phyloP scores from a whole-genome alignment of 1,284 basidiomycete genomes.

The Calocybe gambosa region DNA sequence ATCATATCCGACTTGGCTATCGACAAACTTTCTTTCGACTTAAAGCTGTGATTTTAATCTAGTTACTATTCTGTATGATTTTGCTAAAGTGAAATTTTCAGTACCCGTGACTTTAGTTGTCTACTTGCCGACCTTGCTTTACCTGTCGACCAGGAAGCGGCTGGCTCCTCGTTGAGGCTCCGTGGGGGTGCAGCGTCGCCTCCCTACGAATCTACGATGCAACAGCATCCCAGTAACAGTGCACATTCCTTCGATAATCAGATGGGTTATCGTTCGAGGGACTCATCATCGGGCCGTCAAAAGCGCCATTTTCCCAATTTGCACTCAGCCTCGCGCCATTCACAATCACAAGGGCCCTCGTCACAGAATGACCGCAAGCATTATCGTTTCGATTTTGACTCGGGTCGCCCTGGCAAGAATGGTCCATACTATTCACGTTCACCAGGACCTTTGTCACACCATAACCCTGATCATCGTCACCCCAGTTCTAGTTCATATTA shows the following conservation, averaged over 20 bases:
- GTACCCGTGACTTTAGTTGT: slow-evolving; percentile 18
- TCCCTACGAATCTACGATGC: no score
- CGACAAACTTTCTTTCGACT: slow-evolving; percentile 12
- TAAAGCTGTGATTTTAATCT: slow-evolving; percentile 12
- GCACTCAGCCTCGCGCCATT: not conserved
- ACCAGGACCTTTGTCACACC: not conserved
- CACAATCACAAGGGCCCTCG: not conserved
- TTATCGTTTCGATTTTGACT: not conserved
- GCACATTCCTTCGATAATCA: no score
- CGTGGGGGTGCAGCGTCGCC: not conserved
- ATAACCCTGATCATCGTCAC: not conserved
- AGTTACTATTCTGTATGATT: not conserved
- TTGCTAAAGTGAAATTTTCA: slow-evolving; percentile 4
- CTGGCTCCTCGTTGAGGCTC: not conserved
- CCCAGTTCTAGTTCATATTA: no score
- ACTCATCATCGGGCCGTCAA: no score
- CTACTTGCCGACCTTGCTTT: slow-evolving; percentile 8
- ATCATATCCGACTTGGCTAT: slow-evolving; percentile 6
- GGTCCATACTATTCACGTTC: not conserved
- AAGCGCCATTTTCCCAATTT: not conserved
- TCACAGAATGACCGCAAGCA: not conserved
- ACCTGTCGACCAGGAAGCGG: not conserved
- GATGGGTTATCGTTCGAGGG: no score
- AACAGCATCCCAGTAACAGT: no score
- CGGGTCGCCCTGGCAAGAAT: no score